Conservation (phyloP, 1,284 basidiomycete species). For the Tremellales sp. region DNA sequence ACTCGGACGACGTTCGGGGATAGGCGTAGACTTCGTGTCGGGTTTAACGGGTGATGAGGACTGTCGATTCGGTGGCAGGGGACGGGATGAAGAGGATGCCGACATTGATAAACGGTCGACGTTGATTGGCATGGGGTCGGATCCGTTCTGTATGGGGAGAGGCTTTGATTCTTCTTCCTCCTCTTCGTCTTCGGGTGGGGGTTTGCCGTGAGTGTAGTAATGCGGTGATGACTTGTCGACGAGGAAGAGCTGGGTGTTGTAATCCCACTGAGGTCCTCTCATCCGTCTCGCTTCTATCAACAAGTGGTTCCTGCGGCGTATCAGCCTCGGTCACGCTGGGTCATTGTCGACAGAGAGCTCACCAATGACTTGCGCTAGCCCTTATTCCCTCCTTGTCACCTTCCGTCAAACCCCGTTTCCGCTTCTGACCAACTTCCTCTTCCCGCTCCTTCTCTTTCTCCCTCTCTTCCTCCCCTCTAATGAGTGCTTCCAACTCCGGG, state of each 20-base stretch:
- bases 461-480: not conserved
- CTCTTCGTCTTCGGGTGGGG: not conserved
- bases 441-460: slow-evolving; percentile 2
- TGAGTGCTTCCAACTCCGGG: not conserved
- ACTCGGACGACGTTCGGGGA: not conserved
- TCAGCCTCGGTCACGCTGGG: not conserved
- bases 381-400: slow-evolving; percentile 22
- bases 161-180: not conserved
- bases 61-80: not conserved
- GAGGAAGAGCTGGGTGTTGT: slow-evolving; percentile 41
- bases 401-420: slow-evolving; percentile 17
- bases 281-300: slow-evolving; percentile 41
- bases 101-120: not conserved
- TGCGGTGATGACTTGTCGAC: slow-evolving; percentile 32
- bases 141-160: not conserved
- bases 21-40: not conserved
- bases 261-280: slow-evolving; percentile 48
- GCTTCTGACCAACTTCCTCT: slow-evolving; percentile 1
- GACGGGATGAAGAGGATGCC: not conserved
- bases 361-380: slow-evolving; percentile 36
- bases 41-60: not conserved
- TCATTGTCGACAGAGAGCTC: slow-evolving; percentile 2
- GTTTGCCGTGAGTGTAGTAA: slow-evolving; percentile 35
- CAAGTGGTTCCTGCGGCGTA: slow-evolving; percentile 41
- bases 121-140: not conserved